Base-by-base conservation (phyloP, 2,329 filamentous ascomycete genomes). In the Plectosphaerella plurivora region DNA sequence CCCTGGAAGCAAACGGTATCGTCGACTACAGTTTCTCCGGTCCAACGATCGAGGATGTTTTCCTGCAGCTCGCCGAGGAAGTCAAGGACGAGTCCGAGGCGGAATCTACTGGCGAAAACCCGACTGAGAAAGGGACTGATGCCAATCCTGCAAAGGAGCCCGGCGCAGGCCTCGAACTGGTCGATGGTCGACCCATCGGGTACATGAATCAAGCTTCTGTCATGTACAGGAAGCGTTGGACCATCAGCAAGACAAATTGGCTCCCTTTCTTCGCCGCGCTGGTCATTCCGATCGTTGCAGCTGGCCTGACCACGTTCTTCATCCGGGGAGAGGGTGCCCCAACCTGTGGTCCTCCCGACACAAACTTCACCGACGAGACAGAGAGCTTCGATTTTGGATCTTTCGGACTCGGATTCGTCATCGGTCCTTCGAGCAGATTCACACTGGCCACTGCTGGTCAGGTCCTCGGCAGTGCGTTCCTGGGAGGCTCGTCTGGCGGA, bases 31-130 rank as follows among this genome's bases (percentile, higher is more conserved):
- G 91, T 53, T 88, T 96, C 59, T 88, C 88, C 15, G 91, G 91
- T 0, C 93, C 92, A 1, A 95, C 90, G 0, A 91, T 97, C 41
- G 93, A 97, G 65, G 91, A 96, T 59, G 91, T 96, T 0, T 97
- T 97, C 68, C 72, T 97, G 22, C 86, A 89, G 58, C 77, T 96
- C 39, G 90, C 91, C 0, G 89, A 93, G 62, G 91, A 96, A 65
- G 80, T 91, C 54, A 44, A 44, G 16, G 41, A 18, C 10, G 41
- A 44, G 16, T 20, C 41, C 9, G 18, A 44, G n/a, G 16, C 16
- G 2, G 18, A 18, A 5, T 18, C 18, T n/a, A 12, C 16, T 12
- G 41, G n/a, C 10, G 16, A 16, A 20, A 12, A 12, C 10, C 5
- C 18, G 6, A 6, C 41, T 20, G 41, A 44, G 41, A 44, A 44